Conservation (phyloP, 2,329 filamentous ascomycete species). For the Colletotrichum theobromicola region DNA sequence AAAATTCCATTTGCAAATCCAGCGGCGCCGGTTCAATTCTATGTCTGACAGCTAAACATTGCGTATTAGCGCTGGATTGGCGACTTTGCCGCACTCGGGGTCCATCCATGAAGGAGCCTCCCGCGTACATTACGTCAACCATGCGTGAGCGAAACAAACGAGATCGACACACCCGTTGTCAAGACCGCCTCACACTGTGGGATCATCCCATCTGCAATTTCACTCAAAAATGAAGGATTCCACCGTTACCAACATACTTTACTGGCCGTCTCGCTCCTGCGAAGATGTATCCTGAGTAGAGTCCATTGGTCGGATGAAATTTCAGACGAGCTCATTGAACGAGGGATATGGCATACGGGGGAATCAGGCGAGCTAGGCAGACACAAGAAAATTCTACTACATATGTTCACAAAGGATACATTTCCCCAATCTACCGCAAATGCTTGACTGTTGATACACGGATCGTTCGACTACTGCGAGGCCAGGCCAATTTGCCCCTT, state of each 20-base stretch:
- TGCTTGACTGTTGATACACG: constrained; percentile 48
- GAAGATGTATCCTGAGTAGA: background rate
- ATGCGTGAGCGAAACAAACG: background rate
- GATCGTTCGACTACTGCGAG: constrained; percentile 28
- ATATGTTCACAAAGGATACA: constrained; percentile 51
- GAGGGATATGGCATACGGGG: background rate
- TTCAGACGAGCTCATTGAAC: background rate
- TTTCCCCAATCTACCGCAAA: constrained; percentile 40
- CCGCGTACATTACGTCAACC: background rate
- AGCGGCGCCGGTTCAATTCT: background rate
- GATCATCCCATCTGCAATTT: background rate
- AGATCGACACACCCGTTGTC: background rate
- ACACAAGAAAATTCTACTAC: constrained; percentile 43
- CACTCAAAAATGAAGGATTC: background rate
- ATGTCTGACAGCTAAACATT: background rate
- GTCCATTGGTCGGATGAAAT: background rate
- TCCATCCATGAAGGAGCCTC: background rate
- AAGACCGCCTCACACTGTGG: background rate
- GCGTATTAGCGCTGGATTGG: background rate
- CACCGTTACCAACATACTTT: background rate
- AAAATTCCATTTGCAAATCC: background rate
- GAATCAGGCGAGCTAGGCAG: constrained; percentile 21
- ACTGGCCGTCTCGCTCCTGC: background rate
- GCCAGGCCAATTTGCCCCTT: constrained; percentile 47
- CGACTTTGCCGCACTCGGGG: background rate